phyloP scores from a whole-genome alignment of 1,284 basidiomycete genomes.

The Polyporus tsugae region DNA sequence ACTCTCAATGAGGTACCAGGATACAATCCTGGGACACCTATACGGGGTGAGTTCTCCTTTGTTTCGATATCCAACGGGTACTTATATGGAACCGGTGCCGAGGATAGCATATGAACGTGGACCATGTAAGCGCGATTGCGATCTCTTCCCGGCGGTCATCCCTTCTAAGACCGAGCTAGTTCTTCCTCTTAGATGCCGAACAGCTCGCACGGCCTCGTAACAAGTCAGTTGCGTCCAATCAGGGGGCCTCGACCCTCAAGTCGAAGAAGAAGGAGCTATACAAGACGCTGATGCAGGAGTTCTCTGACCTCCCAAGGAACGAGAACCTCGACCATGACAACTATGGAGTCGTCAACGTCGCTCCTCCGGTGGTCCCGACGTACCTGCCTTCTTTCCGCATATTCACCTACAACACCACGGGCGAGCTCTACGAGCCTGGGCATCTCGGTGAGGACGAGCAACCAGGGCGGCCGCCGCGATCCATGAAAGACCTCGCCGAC shows the following conservation, averaged over 20 bases:
- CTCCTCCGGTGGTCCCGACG: conserved; percentile 88
- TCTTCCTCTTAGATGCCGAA: conserved; percentile 67
- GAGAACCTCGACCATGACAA: conserved; percentile 66
- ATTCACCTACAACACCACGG: conserved; percentile 82
- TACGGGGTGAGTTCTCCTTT: conserved; percentile 70
- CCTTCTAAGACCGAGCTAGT: conserved; percentile 47
- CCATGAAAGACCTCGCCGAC: conserved; percentile 49
- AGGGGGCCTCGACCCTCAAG: conserved; percentile 36
- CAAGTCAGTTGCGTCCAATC: conserved; percentile 22
- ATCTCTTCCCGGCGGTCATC: conserved; percentile 13
- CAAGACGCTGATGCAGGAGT: conserved; percentile 62
- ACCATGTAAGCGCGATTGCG: conserved; percentile 61
- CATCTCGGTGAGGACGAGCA: conserved; percentile 34
- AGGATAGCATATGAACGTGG: conserved; percentile 77
- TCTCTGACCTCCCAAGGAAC: conserved; percentile 61
- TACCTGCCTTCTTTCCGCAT: conserved; percentile 87
- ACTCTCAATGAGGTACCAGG: conserved; percentile 84
- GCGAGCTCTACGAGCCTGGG: conserved; percentile 41
- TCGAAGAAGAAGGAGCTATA: conserved; percentile 53
- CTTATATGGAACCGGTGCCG: conserved; percentile 22
- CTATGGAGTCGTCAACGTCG: conserved; percentile 81
- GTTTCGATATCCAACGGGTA: conserved; percentile 13
- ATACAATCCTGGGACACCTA: conserved; percentile 90
- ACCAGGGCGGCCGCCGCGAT: conserved; percentile 53
- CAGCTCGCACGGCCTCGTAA: conserved; percentile 47